Evolutionary conservation across 2,329 filamentous ascomycete species (phyloP), one percentile per base, ranked within the genome.

Genomic region (Pseudogymnoascus sp.): DNA sequence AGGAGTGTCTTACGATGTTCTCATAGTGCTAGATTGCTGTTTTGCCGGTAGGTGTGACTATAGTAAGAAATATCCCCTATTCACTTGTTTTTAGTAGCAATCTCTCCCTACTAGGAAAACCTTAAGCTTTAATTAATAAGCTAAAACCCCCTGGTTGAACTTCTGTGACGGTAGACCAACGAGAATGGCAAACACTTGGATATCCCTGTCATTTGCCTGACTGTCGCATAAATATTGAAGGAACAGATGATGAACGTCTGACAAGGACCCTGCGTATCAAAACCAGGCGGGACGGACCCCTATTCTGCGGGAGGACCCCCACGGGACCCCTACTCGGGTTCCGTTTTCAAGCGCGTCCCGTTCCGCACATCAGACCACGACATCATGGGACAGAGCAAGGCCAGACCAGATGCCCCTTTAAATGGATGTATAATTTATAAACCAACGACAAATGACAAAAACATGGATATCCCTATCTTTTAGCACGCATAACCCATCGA

Each of bases 391-490:
- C 23, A 12, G 14, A 28, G 23, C 6, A 49, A 49, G 28, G 8
- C 7, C 6, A 49, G 21, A 16, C 3, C 3, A 49, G 21, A 28
- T 0, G 12, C 43, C n/a, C 23, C 43, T 49, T 49, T 49, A 49
- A 28, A 28, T 9, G 14, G 23, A 49, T 21, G 43, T 49, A 49
- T 49, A 31, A n/a, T 49, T 49, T 49, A 25, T 45, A 49, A 11
- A 49, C 23, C 14, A 49, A 49, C 23, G 43, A 49, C 2, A 49
- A 31, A 49, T 49, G 43, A 49, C 43, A 28, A 28, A 49, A 49
- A 28, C 43, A n/a, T 49, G 43, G 43, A 49, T 49, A 49, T 49
- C 43, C 43, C 43, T 49, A n/a, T 28, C 43, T 49, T 49, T 49
- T 49, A 14, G 23, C 43, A 49, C 14, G 23, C 43, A 45, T 6